Percentiles rank a stretch among this genome's conserved stretches.
Evolutionary conservation across 2,329 filamentous ascomycete genomes (phyloP).

Genomic region (Claviceps capensis): DNA sequence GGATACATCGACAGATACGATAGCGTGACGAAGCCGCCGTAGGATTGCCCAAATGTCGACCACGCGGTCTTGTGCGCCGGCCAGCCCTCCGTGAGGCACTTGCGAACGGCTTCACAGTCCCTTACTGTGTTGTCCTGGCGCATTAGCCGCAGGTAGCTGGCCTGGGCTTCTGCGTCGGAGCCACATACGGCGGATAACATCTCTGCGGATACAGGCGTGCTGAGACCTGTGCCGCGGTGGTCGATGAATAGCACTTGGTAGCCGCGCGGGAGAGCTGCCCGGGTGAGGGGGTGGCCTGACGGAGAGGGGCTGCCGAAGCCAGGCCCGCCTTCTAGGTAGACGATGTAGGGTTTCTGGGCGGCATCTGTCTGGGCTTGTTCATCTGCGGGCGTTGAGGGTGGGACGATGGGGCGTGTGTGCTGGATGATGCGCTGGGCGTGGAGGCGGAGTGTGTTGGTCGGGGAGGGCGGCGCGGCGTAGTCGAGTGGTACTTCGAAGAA

Average conservation of each 20-base stretch:
- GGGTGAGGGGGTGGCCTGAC: conserved; percentile 59
- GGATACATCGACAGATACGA: conserved; percentile 77
- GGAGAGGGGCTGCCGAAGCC: conserved; percentile 66
- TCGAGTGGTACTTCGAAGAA: conserved; percentile 81
- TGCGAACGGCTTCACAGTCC: conserved; percentile 76
- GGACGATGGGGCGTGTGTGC: conserved; percentile 46
- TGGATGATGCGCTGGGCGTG: conserved; percentile 66
- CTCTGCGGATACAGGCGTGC: conserved; percentile 61
- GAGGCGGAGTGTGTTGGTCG: conserved; percentile 49
- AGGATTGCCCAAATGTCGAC: conserved; percentile 82
- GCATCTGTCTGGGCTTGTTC: conserved; percentile 5
- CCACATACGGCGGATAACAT: conserved; percentile 39
- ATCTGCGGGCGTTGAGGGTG: conserved; percentile 15
- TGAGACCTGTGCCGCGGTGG: conserved; percentile 79
- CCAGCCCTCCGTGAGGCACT: conserved; percentile 56
- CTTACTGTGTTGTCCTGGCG: conserved; percentile 81
- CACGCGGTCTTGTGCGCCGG: conserved; percentile 60
- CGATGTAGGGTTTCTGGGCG: conserved; percentile 33
- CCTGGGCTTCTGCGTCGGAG: conserved; percentile 43
- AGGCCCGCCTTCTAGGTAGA: conserved; percentile 78
- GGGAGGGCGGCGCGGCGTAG: conserved; percentile 47
- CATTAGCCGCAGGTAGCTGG: conserved; percentile 70
- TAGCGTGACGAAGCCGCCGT: conserved; percentile 74
- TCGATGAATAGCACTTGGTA: conserved; percentile 84
- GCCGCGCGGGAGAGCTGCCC: conserved; percentile 58